Conservation (phyloP, 345 rosid species). For the Populus nigra region DNA sequence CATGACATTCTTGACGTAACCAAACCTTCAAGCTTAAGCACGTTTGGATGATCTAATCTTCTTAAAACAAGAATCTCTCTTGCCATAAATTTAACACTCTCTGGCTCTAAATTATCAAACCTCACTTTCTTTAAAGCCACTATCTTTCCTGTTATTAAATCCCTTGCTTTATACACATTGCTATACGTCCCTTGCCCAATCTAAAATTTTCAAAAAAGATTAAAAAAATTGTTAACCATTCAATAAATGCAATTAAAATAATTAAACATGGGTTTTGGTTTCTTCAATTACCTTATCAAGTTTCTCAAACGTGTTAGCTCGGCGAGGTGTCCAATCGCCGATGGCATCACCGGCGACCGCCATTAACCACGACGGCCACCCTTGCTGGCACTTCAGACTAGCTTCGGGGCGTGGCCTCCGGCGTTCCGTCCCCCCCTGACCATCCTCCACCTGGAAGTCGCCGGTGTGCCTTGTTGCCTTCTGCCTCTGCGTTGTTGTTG, state of each 20-base stretch:
- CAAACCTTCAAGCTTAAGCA: slow-evolving; percentile 83
- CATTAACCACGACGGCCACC: slow-evolving; percentile 86
- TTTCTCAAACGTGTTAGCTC: slow-evolving; percentile 76
- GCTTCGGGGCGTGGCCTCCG: slow-evolving; percentile 26
- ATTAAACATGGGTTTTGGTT: neutral
- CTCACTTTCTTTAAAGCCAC: slow-evolving; percentile 94
- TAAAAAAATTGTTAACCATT: neutral
- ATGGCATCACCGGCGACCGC: slow-evolving; percentile 75
- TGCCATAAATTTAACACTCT: slow-evolving; percentile 94
- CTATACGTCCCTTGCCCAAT: slow-evolving; percentile 97
- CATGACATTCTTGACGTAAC: slow-evolving; percentile 87
- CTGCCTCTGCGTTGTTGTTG: slow-evolving; percentile 14
- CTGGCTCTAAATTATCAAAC: slow-evolving; percentile 86
- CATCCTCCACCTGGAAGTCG: slow-evolving; percentile 35
- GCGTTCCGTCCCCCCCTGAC: slow-evolving; percentile 29
- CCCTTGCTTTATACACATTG: slow-evolving; percentile 89
- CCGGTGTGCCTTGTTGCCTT: slow-evolving; percentile 33
- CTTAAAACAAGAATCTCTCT: slow-evolving; percentile 85
- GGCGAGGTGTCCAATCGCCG: slow-evolving; percentile 72
- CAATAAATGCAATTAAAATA: neutral
- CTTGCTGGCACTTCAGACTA: slow-evolving; percentile 37
- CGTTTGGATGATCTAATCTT: slow-evolving; percentile 74
- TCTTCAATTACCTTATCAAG: slow-evolving; percentile 62
- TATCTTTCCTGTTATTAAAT: slow-evolving; percentile 72
- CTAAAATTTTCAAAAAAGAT: slow-evolving; percentile 31